Percentiles rank a stretch among this genome's conserved stretches.
These are phyloP conservation scores for Moricandia moricandioides DNA, from an alignment of 345 rosid genomes.

Conservation along the genomic window DNA sequence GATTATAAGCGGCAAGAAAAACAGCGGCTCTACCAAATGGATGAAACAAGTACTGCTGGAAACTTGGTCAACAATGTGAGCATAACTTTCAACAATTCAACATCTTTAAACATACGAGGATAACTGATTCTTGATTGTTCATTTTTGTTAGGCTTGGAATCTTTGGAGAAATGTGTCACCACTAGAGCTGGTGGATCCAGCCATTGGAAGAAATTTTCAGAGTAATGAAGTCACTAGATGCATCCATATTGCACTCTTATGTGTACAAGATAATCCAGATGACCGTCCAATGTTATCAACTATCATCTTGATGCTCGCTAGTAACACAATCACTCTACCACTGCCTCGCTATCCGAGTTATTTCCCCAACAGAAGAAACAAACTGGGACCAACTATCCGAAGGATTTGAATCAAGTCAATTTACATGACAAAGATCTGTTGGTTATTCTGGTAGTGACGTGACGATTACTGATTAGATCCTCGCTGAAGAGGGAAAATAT, in stretches of 20 bases:
- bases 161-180: slow-evolving; percentile 12
- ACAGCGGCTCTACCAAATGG: not conserved
- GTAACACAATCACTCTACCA: not conserved
- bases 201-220: not conserved
- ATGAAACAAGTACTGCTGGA: not conserved
- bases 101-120: not conserved
- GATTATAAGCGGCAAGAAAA: not conserved
- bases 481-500: not conserved
- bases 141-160: not conserved
- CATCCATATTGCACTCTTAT: not conserved
- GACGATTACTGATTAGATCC: slow-evolving; percentile 2
- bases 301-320: not conserved
- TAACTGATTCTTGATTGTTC: not conserved
- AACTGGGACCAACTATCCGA: not conserved
- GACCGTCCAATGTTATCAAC: not conserved
- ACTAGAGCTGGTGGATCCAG: not conserved
- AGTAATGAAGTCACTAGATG: not conserved
- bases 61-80: slow-evolving; percentile 8
- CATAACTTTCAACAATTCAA: not conserved
- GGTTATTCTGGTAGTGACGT: not conserved
- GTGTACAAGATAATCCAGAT: not conserved
- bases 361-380: not conserved
- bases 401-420: not conserved
- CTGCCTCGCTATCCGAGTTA: not conserved
- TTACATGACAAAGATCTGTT: not conserved